Base-by-base conservation (phyloP, 2,329 filamentous ascomycete species). In the Nemania sp. region DNA sequence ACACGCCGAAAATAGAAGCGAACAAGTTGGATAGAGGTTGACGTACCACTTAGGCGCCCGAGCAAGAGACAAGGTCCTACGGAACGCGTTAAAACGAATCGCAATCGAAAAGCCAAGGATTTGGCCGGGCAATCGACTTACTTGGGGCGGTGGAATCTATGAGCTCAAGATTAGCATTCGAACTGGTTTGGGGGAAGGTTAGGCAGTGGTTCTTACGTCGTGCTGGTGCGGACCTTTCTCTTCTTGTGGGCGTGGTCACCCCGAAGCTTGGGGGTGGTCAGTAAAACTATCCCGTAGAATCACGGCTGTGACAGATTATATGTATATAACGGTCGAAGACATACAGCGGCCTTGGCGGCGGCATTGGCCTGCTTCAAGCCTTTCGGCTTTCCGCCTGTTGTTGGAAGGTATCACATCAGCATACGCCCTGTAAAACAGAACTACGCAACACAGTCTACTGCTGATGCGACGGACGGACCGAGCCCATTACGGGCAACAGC, bases 281-380 rank as follows among this genome's bases (percentile, higher is more conserved):
- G 60, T 42, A 21, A 48, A n/a, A 17, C 12, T n/a, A 34, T 29
- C 40, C 25, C n/a, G 7, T 29, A 51, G 42, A 34, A 45, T 29
- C 17, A 39, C 5, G 50, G 85, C 96, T 92, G 80, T 93, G 94
- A 84, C 92, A 92, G 75, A 29, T 17, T 21, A 20, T 46, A 43
- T 17, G 2, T n/a, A n/a, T n/a, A n/a, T n/a, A n/a, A n/a, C n/a
- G 21, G 3, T 50, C 32, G 42, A 21, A 54, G 17, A 65, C 62
- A 47, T 65, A 98, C 89, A 77, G 92, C 90, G 79, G 95, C 91
- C 87, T 99, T 98, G 75, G 95, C 91, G 79, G 95, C 95, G 78
- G 89, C 88, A 76, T 88, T 90, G 82, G 95, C 95, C 87, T 96
- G 89, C 87, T 95, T 95, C 79, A 82, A 77, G 75, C 84, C 84